Evolutionary conservation across 441 rosid genomes (phyloP).

Genomic region (Pelargonium fulgidum): DNA sequence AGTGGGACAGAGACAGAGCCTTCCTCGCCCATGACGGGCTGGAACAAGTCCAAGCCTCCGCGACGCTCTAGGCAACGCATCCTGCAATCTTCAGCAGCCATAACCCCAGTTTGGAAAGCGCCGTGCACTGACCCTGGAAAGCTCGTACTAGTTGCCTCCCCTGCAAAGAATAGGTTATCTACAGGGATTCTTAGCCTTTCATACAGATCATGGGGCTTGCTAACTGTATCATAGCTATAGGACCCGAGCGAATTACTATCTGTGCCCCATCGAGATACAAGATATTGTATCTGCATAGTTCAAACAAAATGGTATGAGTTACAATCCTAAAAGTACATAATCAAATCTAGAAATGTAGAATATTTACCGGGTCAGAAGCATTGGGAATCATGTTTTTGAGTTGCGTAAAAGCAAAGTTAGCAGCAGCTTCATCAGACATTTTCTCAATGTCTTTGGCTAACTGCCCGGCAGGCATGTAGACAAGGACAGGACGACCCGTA

Average conservation of each 20-base stretch:
- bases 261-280: slow-evolving; percentile 88
- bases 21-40: slow-evolving; percentile 5
- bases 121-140: neutral
- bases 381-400: slow-evolving; percentile 86
- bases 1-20: neutral
- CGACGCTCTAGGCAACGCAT: neutral
- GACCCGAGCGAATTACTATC: slow-evolving; percentile 26
- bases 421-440: slow-evolving; percentile 89
- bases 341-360: neutral
- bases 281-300: slow-evolving; percentile 57
- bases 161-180: slow-evolving; percentile 4
- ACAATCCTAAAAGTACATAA: too few species aligned
- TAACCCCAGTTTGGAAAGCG: neutral
- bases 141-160: neutral
- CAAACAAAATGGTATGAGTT: neutral
- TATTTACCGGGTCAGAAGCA: slow-evolving; percentile 63
- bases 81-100: slow-evolving; percentile 5
- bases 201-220: slow-evolving; percentile 4
- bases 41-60: neutral
- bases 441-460: slow-evolving; percentile 89
- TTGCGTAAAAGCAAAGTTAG: slow-evolving; percentile 67
- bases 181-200: neutral
- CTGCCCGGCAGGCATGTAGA: slow-evolving; percentile 97
- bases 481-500: slow-evolving; percentile 73
- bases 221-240: neutral